phyloP scores from a whole-genome alignment of 305 asterid genomes.

The Fraxinus angustifolia region DNA sequence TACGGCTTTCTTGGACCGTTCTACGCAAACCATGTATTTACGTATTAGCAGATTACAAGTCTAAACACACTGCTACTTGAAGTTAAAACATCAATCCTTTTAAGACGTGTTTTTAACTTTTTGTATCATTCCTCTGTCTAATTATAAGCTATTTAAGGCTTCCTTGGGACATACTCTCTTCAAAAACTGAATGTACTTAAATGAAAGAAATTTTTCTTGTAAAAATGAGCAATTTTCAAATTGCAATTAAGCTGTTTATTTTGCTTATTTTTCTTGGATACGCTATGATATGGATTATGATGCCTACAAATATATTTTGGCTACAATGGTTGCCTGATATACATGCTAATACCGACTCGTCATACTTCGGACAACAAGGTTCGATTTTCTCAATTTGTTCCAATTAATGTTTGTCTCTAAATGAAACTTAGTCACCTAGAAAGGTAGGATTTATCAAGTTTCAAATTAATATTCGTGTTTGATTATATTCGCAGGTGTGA shows the following conservation, averaged over 20 bases:
- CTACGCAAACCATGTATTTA: neutral
- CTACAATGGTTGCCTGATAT: constrained; percentile 48
- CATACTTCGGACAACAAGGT: constrained; percentile 58
- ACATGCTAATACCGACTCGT: constrained; percentile 34
- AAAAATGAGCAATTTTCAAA: constrained; percentile 24
- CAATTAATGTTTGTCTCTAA: neutral
- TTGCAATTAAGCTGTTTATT: constrained; percentile 35
- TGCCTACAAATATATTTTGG: constrained; percentile 54
- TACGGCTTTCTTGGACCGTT: neutral
- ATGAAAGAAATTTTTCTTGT: constrained; percentile 3
- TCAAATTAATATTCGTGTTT: neutral
- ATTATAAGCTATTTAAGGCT: constrained; percentile 5
- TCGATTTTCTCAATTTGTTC: neutral
- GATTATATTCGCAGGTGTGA: constrained; percentile 34
- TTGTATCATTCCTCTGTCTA: neutral
- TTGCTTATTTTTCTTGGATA: constrained; percentile 39
- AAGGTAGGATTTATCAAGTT: neutral
- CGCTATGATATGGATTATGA: constrained; percentile 54
- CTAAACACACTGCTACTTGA: neutral
- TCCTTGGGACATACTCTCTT: neutral
- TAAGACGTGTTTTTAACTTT: neutral
- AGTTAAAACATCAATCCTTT: neutral
- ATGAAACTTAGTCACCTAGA: neutral
- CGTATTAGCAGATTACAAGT: neutral
- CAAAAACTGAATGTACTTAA: constrained; percentile 14